Evolutionary conservation across 768 basidiomycete genomes (phyloP).

Genomic region (Calocybe cyanea): DNA sequence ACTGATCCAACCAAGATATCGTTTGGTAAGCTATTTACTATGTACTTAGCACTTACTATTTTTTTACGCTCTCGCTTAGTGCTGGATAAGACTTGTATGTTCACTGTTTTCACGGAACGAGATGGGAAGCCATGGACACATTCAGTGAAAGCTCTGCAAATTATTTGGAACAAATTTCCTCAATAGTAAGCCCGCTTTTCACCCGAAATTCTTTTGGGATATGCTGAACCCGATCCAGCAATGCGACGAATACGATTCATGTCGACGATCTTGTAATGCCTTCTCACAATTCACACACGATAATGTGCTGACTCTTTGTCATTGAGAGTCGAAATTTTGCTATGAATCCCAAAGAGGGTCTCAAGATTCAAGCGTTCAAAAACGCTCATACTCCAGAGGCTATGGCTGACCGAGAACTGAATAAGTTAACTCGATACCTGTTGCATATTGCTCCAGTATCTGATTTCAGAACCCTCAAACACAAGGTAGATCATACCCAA

Average conservation of each 20-base stretch:
- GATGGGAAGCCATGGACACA: constrained; percentile 75
- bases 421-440: constrained; percentile 62
- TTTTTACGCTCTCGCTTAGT: constrained; percentile 35
- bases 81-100: constrained; percentile 86
- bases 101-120: constrained; percentile 74
- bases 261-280: constrained; percentile 78
- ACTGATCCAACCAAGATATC: constrained; percentile 43
- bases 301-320: background rate
- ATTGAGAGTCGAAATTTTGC: constrained; percentile 79
- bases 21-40: constrained; percentile 41
- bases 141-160: constrained; percentile 76
- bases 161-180: constrained; percentile 86
- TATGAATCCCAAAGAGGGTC: constrained; percentile 76
- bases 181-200: constrained; percentile 53
- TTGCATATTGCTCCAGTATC: constrained; percentile 53
- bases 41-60: background rate
- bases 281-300: background rate
- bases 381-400: constrained; percentile 66
- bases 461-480: constrained; percentile 63
- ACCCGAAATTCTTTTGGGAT: background rate
- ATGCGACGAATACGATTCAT: constrained; percentile 75
- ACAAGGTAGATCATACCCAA: constrained; percentile 49
- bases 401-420: constrained; percentile 65
- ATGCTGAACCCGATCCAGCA: constrained; percentile 29
- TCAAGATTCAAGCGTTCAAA: constrained; percentile 82